Base-by-base conservation (phyloP, 164 flowering plant species). In the Umbilicus rupestris region DNA sequence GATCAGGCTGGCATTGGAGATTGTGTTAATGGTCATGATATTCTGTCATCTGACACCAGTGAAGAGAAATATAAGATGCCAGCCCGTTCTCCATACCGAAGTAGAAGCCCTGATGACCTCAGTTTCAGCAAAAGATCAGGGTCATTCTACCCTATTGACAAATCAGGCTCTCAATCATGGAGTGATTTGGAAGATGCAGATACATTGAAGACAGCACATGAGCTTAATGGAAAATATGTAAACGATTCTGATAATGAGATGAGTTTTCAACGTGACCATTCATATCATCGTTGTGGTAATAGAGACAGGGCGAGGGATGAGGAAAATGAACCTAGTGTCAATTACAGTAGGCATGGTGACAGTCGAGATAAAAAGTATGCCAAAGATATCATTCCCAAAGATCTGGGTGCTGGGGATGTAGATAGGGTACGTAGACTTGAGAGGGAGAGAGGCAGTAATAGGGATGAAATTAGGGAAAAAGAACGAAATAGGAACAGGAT, bases 151-250 rank as follows among this genome's bases (percentile, higher is more conserved):
- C 17, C 19, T 60, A 3, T 37, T 12, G 70, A 39, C 3, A 73
- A 79, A 73, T 80, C 74, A 24, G 82, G 82, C 65, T 82, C 87
- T 64, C 79, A 72, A 10, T 82, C 87, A 14, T 79, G 31, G 42
- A 84, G 84, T 68, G 33, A 72, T 68, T 4, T 66, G 1, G 75
- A 73, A 50, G 88, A 81, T 35, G 71, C 14, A 29, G 44, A 62
- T 24, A 35, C 26, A 5, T 35, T 62, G 31, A 52, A 26, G 30
- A 7, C 2, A 52, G 31, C 59, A 26, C 65, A 37, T 71, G 26
- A 62, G 70, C 14, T 46, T 22, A 58, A 17, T 24, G 9, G 69
- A 73, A 20, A 69, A 44, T 33, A 72, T 28, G 10, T 68, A 24
- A 66, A 72, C 65, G 78, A 72, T 64, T 73, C 70, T 16, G 84